Evolutionary conservation across 2,329 filamentous ascomycete species (phyloP), one percentile per base, ranked within the genome.

Genomic region (Tolypocladium cylindrosporum): DNA sequence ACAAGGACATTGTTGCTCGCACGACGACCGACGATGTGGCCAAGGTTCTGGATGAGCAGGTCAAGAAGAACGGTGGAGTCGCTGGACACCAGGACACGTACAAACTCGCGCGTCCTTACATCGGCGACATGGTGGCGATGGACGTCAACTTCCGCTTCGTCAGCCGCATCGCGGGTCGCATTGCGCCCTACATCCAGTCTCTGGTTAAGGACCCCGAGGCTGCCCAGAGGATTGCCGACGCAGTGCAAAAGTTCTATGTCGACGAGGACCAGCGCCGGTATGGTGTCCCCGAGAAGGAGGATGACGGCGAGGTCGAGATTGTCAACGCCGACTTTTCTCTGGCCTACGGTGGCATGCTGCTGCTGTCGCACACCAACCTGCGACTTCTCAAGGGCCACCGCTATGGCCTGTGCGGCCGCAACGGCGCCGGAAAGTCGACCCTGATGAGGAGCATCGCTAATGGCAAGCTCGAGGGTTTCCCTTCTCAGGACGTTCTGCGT

Each of bases 361-460:
- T 99, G 61, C 83, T 99, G 27, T 97, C 91, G 6, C 94, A 97
- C 77, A 97, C 94, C 64, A 97, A 97, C 72, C 80, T 99, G 50
- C 87, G 91, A 48, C 85, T 99, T 10, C 83, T 97, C 68, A 97
- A 97, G 79, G 94, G 94, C 58, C 94, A 97, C 75, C 88, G 94
- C 59, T 99, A 99, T 71, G 94, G 94, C 72, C 89, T 99, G 21
- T 97, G 93, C 68, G 94, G 94, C 67, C 89, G 93, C 67, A 99
- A 99, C 72, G 94, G 94, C 77, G 91, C 92, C 58, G 94, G 94
- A 70, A 99, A 99, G 78, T 97, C 94, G n/a, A 99, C 94, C 1
- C 83, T 99, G 59, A 97, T 99, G 94, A 90, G 91, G 71, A 91
- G 89, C 72, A 99, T 99, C 67, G 90, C 94, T 55, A 88, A 88